These are phyloP conservation scores for Petunia secreta DNA, from an alignment of 257 asterid species.

Conservation along the genomic window DNA sequence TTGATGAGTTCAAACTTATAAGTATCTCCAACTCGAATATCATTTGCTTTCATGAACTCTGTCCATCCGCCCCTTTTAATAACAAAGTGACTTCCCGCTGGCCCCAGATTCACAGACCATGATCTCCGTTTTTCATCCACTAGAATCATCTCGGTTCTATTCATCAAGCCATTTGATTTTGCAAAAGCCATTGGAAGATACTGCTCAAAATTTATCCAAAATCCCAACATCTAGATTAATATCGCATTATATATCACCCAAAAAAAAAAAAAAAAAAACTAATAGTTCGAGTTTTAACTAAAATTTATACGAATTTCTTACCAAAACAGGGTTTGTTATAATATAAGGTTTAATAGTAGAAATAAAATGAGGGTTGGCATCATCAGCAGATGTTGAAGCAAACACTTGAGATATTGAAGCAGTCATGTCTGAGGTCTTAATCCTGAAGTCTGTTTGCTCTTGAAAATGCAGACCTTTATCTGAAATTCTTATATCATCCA, in stretches of 20 bases:
- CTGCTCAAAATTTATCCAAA: constrained; percentile 18
- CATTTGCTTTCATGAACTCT: constrained; percentile 1
- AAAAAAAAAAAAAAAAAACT: background rate
- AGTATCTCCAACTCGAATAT: constrained; percentile 3
- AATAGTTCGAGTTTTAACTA: background rate
- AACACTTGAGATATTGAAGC: background rate
- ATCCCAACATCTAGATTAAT: background rate
- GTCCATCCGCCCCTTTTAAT: background rate
- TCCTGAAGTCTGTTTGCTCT: background rate
- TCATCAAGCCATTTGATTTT: constrained; percentile 18
- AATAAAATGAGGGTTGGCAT: constrained; percentile 13
- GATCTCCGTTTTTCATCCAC: constrained; percentile 17
- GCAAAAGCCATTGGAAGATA: constrained; percentile 9
- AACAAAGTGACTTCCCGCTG: background rate
- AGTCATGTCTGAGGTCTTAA: background rate
- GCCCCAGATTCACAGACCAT: constrained; percentile 13
- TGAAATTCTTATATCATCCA: too few species aligned
- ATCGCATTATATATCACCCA: background rate
- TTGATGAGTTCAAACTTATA: constrained; percentile 22
- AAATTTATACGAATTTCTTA: background rate
- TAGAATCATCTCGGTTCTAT: background rate
- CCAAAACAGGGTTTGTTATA: background rate
- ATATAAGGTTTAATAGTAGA: background rate
- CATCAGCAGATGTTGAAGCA: background rate
- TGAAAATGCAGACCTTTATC: too few species aligned